Percentiles rank a stretch among this genome's conserved stretches.
Conservation (phyloP, 2,329 filamentous ascomycete genomes). For the Colletotrichum higginsianum region DNA sequence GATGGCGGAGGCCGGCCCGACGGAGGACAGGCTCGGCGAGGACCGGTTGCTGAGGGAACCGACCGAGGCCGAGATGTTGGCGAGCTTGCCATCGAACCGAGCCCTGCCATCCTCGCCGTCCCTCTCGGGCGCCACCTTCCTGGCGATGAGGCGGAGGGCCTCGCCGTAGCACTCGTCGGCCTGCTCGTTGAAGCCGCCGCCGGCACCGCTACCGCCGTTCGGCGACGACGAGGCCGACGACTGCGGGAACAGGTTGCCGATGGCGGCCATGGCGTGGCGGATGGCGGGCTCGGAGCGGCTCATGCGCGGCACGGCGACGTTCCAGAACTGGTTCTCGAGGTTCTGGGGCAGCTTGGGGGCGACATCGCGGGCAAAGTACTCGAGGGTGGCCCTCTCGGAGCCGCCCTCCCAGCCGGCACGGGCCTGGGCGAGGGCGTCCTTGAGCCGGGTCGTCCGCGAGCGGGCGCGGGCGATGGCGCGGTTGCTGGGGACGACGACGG, state of each 20-base stretch:
- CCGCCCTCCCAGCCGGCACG: conserved; percentile 30
- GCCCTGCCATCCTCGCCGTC: conserved; percentile 2
- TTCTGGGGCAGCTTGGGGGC: conserved; percentile 55
- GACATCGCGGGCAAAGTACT: conserved; percentile 53
- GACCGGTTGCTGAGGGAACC: conserved; percentile 24
- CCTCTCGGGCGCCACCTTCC: conserved; percentile 5
- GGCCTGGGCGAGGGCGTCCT: conserved; percentile 32
- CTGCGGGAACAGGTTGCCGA: conserved; percentile 55
- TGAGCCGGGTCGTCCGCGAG: conserved; percentile 38
- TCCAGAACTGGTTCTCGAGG: conserved; percentile 62
- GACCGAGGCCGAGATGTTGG: neutral
- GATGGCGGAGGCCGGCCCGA: neutral
- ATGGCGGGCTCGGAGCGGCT: conserved; percentile 62
- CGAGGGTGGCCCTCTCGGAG: conserved; percentile 47
- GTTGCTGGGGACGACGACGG: conserved; percentile 39
- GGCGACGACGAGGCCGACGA: conserved; percentile 51
- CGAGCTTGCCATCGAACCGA: neutral
- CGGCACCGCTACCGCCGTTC: conserved; percentile 31
- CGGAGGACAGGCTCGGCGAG: conserved; percentile 17
- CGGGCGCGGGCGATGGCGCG: conserved; percentile 36
- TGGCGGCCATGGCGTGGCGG: conserved; percentile 64
- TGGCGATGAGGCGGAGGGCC: conserved; percentile 5
- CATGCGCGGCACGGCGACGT: conserved; percentile 60
- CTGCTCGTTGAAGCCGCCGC: conserved; percentile 19
- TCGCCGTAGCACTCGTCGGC: conserved; percentile 11